Percentiles rank a stretch among this genome's conserved stretches.
These are phyloP conservation scores for Metschnikowia gruessii DNA, from an alignment of 805 yeast species.

Conservation along the genomic window DNA sequence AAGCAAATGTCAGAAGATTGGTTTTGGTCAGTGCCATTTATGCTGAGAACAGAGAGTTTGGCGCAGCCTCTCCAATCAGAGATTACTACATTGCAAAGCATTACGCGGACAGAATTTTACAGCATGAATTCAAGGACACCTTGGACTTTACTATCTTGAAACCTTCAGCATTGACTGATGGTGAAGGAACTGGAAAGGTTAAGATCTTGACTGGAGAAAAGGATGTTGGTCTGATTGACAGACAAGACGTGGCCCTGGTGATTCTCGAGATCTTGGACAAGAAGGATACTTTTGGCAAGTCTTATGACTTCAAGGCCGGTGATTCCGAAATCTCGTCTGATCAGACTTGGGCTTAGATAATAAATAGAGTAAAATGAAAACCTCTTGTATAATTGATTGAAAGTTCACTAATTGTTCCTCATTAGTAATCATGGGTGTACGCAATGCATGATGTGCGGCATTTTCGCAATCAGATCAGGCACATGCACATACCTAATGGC, in stretches of 20 bases:
- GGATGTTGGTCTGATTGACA: conserved; percentile 30
- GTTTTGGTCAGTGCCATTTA: conserved; percentile 55
- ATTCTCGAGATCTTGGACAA: conserved; percentile 38
- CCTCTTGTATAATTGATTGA: too few species aligned
- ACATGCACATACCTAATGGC: too few species aligned
- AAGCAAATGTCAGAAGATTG: conserved; percentile 43
- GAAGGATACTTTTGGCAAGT: conserved; percentile 38
- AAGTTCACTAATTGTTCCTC: too few species aligned
- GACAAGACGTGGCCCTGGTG: conserved; percentile 57
- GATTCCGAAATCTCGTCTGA: conserved; percentile 25
- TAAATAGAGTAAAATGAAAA: neutral
- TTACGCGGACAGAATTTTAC: conserved; percentile 51
- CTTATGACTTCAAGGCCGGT: conserved; percentile 46
- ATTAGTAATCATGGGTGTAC: too few species aligned
- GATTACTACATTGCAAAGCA: conserved; percentile 59
- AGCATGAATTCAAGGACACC: conserved; percentile 33
- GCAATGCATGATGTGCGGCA: neutral
- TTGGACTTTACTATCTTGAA: conserved; percentile 56
- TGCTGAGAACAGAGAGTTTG: conserved; percentile 47
- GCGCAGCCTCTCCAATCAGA: conserved; percentile 31
- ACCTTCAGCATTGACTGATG: conserved; percentile 48
- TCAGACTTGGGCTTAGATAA: conserved; percentile 8
- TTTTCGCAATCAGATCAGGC: neutral
- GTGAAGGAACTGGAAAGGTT: conserved; percentile 44
- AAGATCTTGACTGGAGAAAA: conserved; percentile 25